phyloP scores from a whole-genome alignment of 495 filamentous ascomycete species.

The Beverwykella pulmonaria region DNA sequence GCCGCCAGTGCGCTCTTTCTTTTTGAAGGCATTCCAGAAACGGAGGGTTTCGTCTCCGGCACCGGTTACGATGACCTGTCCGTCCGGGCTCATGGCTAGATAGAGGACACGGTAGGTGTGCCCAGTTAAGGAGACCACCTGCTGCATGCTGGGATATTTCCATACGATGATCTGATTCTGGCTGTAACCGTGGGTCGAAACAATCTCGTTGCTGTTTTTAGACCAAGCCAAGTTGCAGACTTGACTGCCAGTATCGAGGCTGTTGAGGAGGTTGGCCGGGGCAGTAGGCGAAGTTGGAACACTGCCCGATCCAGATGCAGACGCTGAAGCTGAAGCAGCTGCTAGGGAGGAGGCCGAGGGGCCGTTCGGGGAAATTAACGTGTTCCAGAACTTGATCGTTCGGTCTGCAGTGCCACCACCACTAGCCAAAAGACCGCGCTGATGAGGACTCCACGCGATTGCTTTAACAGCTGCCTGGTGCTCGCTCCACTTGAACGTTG shows the following conservation, averaged over 20 bases:
- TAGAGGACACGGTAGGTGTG: conserved; percentile 97
- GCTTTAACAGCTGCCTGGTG: conserved; percentile 96
- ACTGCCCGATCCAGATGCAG: conserved; percentile 18
- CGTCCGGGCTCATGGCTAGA: conserved; percentile 95
- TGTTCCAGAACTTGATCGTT: conserved; percentile 97
- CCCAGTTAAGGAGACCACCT: conserved; percentile 90
- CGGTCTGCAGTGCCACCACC: conserved; percentile 95
- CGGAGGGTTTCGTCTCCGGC: conserved; percentile 94
- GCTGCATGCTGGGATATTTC: conserved; percentile 98
- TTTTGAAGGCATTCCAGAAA: conserved; percentile 95
- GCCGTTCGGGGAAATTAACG: conserved; percentile 53
- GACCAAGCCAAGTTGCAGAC: conserved; percentile 97
- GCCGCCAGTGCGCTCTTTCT: conserved; percentile 53
- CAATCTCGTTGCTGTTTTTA: conserved; percentile 94
- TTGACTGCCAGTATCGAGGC: conserved; percentile 87
- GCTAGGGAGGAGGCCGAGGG: conserved; percentile 55
- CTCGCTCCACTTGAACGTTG: conserved; percentile 87
- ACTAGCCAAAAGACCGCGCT: conserved; percentile 88
- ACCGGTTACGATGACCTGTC: conserved; percentile 88
- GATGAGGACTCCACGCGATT: conserved; percentile 98
- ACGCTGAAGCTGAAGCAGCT: conserved; percentile 46
- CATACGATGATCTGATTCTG: conserved; percentile 98
- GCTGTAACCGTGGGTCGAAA: conserved; percentile 94
- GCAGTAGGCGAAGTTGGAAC: conserved; percentile 23
- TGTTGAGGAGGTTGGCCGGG: conserved; percentile 38